Evolutionary conservation across 768 basidiomycete genomes (phyloP).

Genomic region (Zangia roseola): DNA sequence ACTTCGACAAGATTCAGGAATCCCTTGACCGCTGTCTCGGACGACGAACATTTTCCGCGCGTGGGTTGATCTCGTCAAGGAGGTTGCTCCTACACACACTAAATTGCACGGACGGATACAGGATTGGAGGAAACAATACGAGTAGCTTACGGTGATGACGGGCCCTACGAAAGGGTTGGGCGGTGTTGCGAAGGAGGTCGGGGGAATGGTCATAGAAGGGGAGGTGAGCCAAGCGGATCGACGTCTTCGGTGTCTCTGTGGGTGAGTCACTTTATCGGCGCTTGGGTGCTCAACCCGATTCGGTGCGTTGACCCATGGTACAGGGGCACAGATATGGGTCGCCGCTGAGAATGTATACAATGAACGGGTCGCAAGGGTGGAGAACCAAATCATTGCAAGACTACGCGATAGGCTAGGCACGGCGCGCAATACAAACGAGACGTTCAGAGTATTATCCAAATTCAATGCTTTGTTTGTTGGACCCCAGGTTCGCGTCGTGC

Average conservation of each 20-base stretch:
- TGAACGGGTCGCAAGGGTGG: slow-evolving; percentile 93
- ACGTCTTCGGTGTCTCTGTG: slow-evolving; percentile 90
- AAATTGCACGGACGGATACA: slow-evolving; percentile 88
- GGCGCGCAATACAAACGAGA: no score
- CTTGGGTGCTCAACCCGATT: not conserved
- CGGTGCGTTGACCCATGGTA: slow-evolving; percentile 1
- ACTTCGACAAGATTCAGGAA: slow-evolving; percentile 94
- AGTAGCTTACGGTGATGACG: no score
- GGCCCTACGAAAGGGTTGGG: no score
- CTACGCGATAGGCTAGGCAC: no score
- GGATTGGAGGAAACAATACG: no score
- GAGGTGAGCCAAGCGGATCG: slow-evolving; percentile 94
- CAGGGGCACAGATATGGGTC: slow-evolving; percentile 98
- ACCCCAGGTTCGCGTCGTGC: slow-evolving; percentile 88
- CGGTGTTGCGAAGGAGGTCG: no score
- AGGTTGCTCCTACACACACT: slow-evolving; percentile 85
- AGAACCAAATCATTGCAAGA: no score
- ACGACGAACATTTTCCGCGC: slow-evolving; percentile 77
- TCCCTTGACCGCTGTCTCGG: slow-evolving; percentile 72
- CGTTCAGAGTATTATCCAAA: no score
- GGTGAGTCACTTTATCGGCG: slow-evolving; percentile 68
- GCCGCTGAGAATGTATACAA: slow-evolving; percentile 97
- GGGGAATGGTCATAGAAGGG: slow-evolving; percentile 96
- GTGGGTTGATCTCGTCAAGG: slow-evolving; percentile 82
- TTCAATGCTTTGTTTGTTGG: slow-evolving; percentile 98